Evolutionary conservation across 2,329 filamentous ascomycete species (phyloP).

Genomic region (Fusarium verrucosum): DNA sequence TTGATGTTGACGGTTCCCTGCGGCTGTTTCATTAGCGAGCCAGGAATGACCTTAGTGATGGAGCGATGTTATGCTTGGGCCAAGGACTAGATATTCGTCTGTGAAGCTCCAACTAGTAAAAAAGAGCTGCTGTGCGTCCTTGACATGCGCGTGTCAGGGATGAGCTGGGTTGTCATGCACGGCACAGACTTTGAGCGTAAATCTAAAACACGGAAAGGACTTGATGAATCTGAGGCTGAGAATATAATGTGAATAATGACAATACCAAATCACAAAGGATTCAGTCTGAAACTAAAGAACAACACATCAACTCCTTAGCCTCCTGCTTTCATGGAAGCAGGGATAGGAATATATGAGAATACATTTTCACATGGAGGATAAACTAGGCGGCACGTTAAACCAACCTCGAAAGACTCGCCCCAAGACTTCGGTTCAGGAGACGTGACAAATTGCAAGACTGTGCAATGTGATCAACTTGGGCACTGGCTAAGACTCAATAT

Average conservation of each 20-base stretch:
- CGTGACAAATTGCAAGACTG: neutral
- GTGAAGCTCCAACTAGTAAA: no score
- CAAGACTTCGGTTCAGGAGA: neutral
- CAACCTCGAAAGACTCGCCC: neutral
- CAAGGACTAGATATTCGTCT: no score
- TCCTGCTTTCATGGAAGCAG: neutral
- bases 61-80: neutral
- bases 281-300: constrained; percentile 2
- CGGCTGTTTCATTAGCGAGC: constrained; percentile 20
- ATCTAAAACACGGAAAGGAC: neutral
- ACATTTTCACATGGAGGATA: neutral
- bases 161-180: neutral
- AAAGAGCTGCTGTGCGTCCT: neutral
- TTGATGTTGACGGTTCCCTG: constrained; percentile 2
- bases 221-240: neutral
- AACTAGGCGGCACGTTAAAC: constrained; percentile 2
- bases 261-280: constrained; percentile 1
- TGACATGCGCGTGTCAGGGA: neutral
- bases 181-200: constrained; percentile 1
- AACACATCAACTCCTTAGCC: neutral
- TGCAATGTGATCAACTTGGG: neutral
- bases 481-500: neutral
- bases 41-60: constrained; percentile 1
- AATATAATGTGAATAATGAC: neutral
- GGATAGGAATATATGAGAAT: neutral